Evolutionary conservation across 371 early-diverging fungal species (phyloP).

Genomic region (Circinella minor): DNA sequence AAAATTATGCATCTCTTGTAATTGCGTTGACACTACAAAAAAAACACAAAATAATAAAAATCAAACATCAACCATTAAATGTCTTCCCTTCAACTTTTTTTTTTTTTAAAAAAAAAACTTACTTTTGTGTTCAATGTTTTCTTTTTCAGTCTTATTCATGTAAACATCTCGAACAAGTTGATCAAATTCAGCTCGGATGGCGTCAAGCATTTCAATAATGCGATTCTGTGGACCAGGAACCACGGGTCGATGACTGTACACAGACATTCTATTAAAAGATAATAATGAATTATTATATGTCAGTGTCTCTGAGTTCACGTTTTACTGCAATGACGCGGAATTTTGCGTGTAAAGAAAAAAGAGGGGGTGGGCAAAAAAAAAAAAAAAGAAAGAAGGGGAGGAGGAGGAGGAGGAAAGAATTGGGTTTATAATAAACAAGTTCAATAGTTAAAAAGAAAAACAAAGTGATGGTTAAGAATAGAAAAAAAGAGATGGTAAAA

Average conservation of each 20-base stretch:
- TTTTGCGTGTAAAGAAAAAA: background rate
- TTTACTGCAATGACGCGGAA: background rate
- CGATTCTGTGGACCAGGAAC: constrained; percentile 75
- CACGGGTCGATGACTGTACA: constrained; percentile 89
- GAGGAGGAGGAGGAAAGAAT: no score
- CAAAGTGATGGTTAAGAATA: no score
- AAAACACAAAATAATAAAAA: background rate
- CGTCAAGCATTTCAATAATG: constrained; percentile 85
- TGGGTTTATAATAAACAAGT: no score
- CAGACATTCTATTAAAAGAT: constrained; percentile 39
- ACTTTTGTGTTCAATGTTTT: constrained; percentile 92
- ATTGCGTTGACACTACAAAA: constrained; percentile 68
- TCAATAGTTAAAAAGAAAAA: no score
- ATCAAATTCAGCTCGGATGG: constrained; percentile 85
- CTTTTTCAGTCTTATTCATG: constrained; percentile 78
- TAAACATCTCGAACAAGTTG: constrained; percentile 78
- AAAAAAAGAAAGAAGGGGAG: no score
- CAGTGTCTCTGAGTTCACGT: no score
- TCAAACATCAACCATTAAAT: background rate
- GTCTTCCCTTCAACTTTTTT: background rate
- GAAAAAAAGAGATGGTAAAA: no score
- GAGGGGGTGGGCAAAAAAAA: no score
- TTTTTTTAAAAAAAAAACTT: constrained; percentile 26
- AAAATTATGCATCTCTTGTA: constrained; percentile 80
- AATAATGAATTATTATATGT: background rate